Evolutionary conservation across 139 green algal species (phyloP).

Genomic region (Spirogloea muscicola): DNA sequence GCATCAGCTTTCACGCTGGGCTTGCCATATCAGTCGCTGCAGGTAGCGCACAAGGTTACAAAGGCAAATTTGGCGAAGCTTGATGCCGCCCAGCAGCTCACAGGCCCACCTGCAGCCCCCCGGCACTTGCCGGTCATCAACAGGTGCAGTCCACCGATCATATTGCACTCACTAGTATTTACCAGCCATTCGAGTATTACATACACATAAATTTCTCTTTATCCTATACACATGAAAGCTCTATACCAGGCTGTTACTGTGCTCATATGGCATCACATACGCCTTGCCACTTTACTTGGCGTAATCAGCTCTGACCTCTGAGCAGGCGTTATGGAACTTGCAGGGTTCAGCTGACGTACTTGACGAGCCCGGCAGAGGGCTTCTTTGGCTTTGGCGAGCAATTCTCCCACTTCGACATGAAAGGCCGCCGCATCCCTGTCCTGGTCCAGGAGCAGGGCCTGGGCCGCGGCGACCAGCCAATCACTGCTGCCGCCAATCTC

Average conservation of each 20-base stretch:
- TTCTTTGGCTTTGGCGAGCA: slow-evolving; percentile 49
- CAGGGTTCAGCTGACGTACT: slow-evolving; percentile 18
- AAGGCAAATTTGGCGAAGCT: no score
- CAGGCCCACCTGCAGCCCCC: background rate
- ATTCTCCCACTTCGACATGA: slow-evolving; percentile 45
- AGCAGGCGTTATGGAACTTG: no score
- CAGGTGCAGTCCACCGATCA: no score
- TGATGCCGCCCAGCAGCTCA: background rate
- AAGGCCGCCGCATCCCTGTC: slow-evolving; percentile 41
- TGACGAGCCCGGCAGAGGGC: background rate
- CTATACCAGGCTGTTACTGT: background rate
- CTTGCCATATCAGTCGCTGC: no score
- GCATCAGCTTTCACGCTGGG: no score
- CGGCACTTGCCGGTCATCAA: no score
- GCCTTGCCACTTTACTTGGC: background rate
- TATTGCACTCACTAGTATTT: background rate
- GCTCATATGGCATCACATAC: background rate
- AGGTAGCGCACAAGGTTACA: no score
- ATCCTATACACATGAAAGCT: slow-evolving; percentile 1
- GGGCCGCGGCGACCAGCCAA: slow-evolving; percentile 43
- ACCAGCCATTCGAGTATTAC: background rate
- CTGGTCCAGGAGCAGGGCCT: slow-evolving; percentile 50
- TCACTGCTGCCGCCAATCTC: slow-evolving; percentile 30
- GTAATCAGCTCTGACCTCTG: background rate
- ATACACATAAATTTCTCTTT: background rate